A percentile compares a stretch with the other conserved stretches of the same genome.
Evolutionary conservation across 2,329 filamentous ascomycete species (phyloP).

Genomic region (Gnomoniopsis sp.): DNA sequence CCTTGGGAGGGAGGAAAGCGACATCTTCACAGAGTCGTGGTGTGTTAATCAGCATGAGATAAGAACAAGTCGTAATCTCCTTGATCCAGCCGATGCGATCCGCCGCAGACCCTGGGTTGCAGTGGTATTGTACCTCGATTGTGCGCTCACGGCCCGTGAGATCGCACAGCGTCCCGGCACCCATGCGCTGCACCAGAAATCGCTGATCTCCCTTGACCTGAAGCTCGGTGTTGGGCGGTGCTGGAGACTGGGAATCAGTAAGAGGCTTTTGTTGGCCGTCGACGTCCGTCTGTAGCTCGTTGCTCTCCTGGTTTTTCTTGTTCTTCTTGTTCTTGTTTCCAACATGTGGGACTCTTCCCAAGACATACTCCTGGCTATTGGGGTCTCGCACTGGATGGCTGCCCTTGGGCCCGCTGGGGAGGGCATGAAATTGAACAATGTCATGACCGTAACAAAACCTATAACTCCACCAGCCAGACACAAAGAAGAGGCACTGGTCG

Average conservation of each 20-base stretch:
- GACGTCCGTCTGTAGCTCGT: slow-evolving; percentile 30
- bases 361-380: slow-evolving; percentile 69
- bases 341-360: slow-evolving; percentile 53
- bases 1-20: slow-evolving; percentile 78
- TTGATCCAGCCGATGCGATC: slow-evolving; percentile 91
- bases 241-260: slow-evolving; percentile 10
- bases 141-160: slow-evolving; percentile 76
- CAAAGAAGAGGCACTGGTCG: slow-evolving; percentile 73
- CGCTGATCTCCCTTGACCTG: slow-evolving; percentile 80
- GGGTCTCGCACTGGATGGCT: slow-evolving; percentile 76
- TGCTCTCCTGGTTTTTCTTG: slow-evolving; percentile 17
- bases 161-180: slow-evolving; percentile 79
- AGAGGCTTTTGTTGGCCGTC: slow-evolving; percentile 15
- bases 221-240: slow-evolving; percentile 57
- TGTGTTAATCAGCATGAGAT: slow-evolving; percentile 90
- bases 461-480: slow-evolving; percentile 94
- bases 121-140: slow-evolving; percentile 79
- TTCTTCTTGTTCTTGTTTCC: slow-evolving; percentile 26
- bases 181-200: slow-evolving; percentile 80
- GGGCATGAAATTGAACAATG: slow-evolving; percentile 85
- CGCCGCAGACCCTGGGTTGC: slow-evolving; percentile 67
- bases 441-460: slow-evolving; percentile 87
- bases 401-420: slow-evolving; percentile 63
- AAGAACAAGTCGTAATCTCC: slow-evolving; percentile 85
- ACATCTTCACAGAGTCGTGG: slow-evolving; percentile 83